Evolutionary conservation across 345 rosid genomes (phyloP), one percentile per base, ranked within the genome.

Genomic region (Populus alba): DNA sequence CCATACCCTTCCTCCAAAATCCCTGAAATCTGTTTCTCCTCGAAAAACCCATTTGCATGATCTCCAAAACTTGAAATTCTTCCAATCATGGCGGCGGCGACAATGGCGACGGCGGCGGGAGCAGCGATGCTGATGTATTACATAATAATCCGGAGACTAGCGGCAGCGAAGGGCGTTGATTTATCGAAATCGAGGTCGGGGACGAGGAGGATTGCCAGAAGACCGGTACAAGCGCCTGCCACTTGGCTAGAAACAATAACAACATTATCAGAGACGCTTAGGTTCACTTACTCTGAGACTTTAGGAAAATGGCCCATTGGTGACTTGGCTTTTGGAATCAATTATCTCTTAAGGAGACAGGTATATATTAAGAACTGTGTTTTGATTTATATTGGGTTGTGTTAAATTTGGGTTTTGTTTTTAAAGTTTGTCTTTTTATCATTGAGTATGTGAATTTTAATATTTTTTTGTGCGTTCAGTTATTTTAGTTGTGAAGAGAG

Each of bases 261-360:
- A 1, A 96, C 98, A 41, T 62, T 96, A 39, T 88, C 95, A 16
- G 98, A 96, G 85, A 96, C 99, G 37, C 88, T 96, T 23, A 85
- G 95, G 71, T 96, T 94, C 70, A 96, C 97, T 13, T 97, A 91
- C 87, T 90, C 97, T 12, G 98, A 97, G 84, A 97, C 99, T 69
- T 81, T 97, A 35, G 99, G 99, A 7, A 94, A 97, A 87, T 97
- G 99, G 98, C 99, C 99, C 12, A 87, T 97, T 38, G 97, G 89
- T 35, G 97, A 97, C 87, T 86, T 97, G 79, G 99, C 99, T 68
- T 97, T 97, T 76, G 98, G 98, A 75, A 94, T 97, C 76, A 97
- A 94, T 81, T 94, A 89, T 80, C 88, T 97, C 67, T 88, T 97
- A 87, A 89, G 97, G 76, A 87, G 91, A 77, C 97, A 96, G 94